Conservation (phyloP, 495 filamentous ascomycete species). For the Massariosphaeria phaeospora region DNA sequence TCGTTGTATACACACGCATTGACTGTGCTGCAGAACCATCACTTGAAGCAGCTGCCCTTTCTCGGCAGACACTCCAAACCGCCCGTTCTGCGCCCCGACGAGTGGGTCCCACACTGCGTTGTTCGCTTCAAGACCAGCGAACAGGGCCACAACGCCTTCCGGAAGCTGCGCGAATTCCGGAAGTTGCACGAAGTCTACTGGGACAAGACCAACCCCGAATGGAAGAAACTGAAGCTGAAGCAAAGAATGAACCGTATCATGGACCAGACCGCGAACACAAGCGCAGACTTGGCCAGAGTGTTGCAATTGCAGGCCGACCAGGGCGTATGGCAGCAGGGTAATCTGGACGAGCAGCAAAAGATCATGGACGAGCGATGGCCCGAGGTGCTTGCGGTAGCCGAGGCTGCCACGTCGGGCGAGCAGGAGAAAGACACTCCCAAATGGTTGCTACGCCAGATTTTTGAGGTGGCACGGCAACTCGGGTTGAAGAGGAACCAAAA, state of each 20-base stretch:
- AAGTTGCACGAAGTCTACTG: slow-evolving; percentile 63
- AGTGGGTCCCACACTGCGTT: slow-evolving; percentile 78
- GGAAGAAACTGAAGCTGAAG: slow-evolving; percentile 50
- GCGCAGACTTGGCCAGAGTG: slow-evolving; percentile 82
- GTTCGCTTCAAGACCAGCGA: slow-evolving; percentile 62
- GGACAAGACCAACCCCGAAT: slow-evolving; percentile 43
- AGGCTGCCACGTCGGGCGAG: too few species aligned
- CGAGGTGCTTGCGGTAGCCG: too few species aligned
- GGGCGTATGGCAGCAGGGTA: slow-evolving; percentile 2
- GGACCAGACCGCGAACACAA: slow-evolving; percentile 81
- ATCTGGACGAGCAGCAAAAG: not conserved
- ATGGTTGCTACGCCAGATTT: too few species aligned
- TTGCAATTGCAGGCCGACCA: slow-evolving; percentile 53
- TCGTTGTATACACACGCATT: not conserved
- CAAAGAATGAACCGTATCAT: slow-evolving; percentile 47
- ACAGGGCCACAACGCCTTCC: slow-evolving; percentile 69
- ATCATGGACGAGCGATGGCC: too few species aligned
- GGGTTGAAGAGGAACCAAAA: too few species aligned
- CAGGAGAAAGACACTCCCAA: too few species aligned
- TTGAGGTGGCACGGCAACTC: too few species aligned
- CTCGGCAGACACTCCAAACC: slow-evolving; percentile 88
- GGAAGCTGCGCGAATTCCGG: slow-evolving; percentile 77
- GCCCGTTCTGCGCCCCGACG: slow-evolving; percentile 73
- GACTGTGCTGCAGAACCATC: slow-evolving; percentile 65
- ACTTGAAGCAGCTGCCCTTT: slow-evolving; percentile 73